These are phyloP conservation scores for Phaeophleospora eucalypticola DNA, from an alignment of 2,329 filamentous ascomycete genomes.

Conservation along the genomic window DNA sequence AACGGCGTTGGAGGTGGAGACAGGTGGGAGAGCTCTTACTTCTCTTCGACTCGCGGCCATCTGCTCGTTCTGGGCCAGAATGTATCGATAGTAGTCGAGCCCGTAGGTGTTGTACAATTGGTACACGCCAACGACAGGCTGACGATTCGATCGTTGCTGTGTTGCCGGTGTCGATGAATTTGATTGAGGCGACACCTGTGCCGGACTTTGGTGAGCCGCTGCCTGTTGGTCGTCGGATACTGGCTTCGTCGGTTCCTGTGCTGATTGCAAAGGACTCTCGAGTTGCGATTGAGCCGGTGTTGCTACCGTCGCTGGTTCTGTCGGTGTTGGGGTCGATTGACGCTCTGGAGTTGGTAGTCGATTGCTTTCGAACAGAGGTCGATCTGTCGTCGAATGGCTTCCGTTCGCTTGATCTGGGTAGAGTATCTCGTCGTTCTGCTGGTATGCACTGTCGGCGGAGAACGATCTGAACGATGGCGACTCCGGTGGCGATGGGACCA, in stretches of 20 bases:
- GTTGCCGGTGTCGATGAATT: not conserved
- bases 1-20: not conserved
- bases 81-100: constrained; percentile 16
- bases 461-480: constrained; percentile 20
- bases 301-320: not conserved
- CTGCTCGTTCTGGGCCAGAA: constrained; percentile 14
- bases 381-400: not conserved
- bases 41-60: not conserved
- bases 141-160: not conserved
- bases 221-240: not conserved
- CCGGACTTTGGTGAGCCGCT: not conserved
- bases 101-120: constrained; percentile 14
- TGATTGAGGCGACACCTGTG: not conserved
- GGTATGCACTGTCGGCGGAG: constrained; percentile 7
- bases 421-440: constrained; percentile 18
- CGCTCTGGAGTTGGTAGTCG: not conserved
- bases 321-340: not conserved
- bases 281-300: constrained; percentile 5
- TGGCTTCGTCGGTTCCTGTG: constrained; percentile 3
- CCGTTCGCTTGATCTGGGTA: constrained; percentile 13
- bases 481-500: constrained; percentile 18
- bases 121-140: constrained; percentile 6
- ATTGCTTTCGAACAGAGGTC: constrained; percentile 9
- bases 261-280: constrained; percentile 5
- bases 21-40: not conserved